These are phyloP conservation scores for Aspergillus sp. DNA, from an alignment of 2,329 filamentous ascomycete genomes.

Conservation along the genomic window DNA sequence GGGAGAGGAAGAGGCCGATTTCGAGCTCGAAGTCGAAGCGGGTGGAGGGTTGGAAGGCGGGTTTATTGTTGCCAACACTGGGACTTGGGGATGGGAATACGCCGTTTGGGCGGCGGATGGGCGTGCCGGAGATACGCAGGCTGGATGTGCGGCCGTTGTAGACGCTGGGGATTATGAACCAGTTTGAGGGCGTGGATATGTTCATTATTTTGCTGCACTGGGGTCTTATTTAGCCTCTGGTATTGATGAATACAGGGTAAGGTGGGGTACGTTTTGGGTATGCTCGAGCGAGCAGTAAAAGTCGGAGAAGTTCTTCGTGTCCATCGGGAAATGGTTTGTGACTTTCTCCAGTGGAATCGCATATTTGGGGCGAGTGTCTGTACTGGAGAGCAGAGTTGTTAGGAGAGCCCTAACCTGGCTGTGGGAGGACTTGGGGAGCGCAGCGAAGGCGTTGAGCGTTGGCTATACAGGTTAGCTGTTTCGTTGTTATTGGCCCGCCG, in stretches of 20 bases:
- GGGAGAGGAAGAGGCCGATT: constrained; percentile 47
- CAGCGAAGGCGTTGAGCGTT: constrained; percentile 14
- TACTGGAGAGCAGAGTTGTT: neutral
- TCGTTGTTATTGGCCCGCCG: too few relatives aligned
- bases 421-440: constrained; percentile 9
- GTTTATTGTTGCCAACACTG: neutral
- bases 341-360: constrained; percentile 9
- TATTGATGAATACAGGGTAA: neutral
- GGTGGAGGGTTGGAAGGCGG: constrained; percentile 36
- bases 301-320: constrained; percentile 17
- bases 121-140: constrained; percentile 9
- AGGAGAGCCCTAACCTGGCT: constrained; percentile 7
- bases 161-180: constrained; percentile 13
- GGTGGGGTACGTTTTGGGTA: constrained; percentile 12
- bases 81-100: neutral
- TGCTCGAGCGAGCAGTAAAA: constrained; percentile 21
- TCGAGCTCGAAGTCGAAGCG: constrained; percentile 53
- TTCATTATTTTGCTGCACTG: constrained; percentile 13
- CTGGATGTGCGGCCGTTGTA: constrained; percentile 20
- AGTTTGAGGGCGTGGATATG: constrained; percentile 3
- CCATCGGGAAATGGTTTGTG: constrained; percentile 16
- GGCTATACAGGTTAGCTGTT: neutral
- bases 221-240: neutral
- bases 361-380: constrained; percentile 1
- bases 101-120: constrained; percentile 15